Evolutionary conservation across 257 asterid genomes (phyloP), one percentile per base, ranked within the genome.

Genomic region (Solanum boliviense): DNA sequence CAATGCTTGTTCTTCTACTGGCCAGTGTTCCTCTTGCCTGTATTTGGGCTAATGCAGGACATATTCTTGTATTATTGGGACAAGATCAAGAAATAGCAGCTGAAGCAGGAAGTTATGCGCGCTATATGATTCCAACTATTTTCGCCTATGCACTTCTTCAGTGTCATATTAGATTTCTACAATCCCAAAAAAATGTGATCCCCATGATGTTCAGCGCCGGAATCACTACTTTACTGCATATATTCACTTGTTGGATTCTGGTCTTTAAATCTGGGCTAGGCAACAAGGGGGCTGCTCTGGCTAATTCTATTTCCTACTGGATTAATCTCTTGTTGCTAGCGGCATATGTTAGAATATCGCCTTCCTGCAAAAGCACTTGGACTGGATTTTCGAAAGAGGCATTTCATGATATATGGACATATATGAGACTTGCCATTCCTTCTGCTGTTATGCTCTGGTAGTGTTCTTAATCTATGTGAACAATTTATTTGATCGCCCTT

Each of bases 391-490:
- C 95, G 1, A 91, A 52, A 36, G 96, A 95, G 23, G 93, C 95
- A 0, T 86, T 93, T 32, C 91, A 90, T 12, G 92, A 92, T 90
- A 85, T 94, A 46, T 86, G 92, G 5, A 92, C 91, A 87, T 94
- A 91, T 81, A 73, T 93, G 4, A 92, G 93, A 91, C 92, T 93
- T 4, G 96, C 96, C 3, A 83, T 93, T 87, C 96, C 98, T 23
- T 94, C 98, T 0, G 95, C 95, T 65, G 87, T 91, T 38, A 94
- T 94, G 95, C 90, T 94, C 71, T 93, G 95, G 96, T 93, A 88
- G 48, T 35, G 29, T 21, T 74, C 18, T 35, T 35, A 35, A 27
- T 67, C 20, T 62, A 62, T 62, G 71, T 62, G 71, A 62, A 62
- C 71, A 2, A 25, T 62, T 10, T 62, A 60, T 62, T 62, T 23